These are phyloP conservation scores for Amphicarpaea edgeworthii DNA, from an alignment of 306 rosid species.

Conservation along the genomic window DNA sequence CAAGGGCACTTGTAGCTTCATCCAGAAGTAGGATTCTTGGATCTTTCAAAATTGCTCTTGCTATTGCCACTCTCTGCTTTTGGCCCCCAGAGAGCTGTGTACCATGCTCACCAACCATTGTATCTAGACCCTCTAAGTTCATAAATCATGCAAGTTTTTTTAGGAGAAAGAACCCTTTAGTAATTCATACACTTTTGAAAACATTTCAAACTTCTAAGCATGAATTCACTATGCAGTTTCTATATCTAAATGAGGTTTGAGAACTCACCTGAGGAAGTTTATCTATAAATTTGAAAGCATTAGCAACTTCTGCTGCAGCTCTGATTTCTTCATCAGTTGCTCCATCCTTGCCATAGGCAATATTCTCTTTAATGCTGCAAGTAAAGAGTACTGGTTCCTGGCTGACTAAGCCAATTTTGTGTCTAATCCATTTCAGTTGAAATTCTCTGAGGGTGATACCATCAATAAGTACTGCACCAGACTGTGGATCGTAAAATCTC, in stretches of 20 bases:
- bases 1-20: conserved; percentile 70
- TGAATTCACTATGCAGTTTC: conserved; percentile 6
- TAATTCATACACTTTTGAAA: not conserved
- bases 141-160: conserved; percentile 3
- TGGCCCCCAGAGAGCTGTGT: conserved; percentile 79
- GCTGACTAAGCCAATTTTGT: conserved; percentile 80
- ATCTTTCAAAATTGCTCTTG: conserved; percentile 75
- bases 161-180: not conserved
- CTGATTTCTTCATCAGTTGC: conserved; percentile 60
- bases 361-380: conserved; percentile 77
- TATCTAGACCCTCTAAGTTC: conserved; percentile 66
- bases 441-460: conserved; percentile 70
- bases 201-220: not conserved
- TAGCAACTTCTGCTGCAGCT: conserved; percentile 48
- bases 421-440: conserved; percentile 83
- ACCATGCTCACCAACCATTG: conserved; percentile 80
- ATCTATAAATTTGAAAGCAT: conserved; percentile 48
- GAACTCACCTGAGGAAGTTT: conserved; percentile 47
- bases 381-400: conserved; percentile 84
- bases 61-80: conserved; percentile 71
- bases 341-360: conserved; percentile 75
- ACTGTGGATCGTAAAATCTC: conserved; percentile 84
- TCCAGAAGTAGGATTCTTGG: conserved; percentile 75
- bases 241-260: not conserved
- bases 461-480: conserved; percentile 80